phyloP scores from a whole-genome alignment of 352 stramenopile genomes.

The Pythium aquatile region DNA sequence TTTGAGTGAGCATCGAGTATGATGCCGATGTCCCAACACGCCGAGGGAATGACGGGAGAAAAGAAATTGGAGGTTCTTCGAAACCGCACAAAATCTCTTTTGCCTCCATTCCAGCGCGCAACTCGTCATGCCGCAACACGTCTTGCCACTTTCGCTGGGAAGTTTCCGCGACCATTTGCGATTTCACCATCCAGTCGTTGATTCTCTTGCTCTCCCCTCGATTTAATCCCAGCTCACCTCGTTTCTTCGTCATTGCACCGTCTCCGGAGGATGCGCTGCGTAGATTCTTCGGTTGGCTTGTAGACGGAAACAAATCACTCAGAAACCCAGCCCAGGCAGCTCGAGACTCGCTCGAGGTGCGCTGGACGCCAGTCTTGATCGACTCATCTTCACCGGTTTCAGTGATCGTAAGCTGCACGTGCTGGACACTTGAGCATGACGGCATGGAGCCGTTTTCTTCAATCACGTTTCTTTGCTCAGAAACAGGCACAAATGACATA shows the following conservation, averaged over 20 bases:
- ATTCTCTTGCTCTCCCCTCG: slow-evolving; percentile 58
- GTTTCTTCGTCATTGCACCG: slow-evolving; percentile 1
- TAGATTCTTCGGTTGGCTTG: not conserved
- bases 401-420: slow-evolving; percentile 1
- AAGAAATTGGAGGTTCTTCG: slow-evolving; percentile 72
- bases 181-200: slow-evolving; percentile 59
- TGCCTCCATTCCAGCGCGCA: slow-evolving; percentile 64
- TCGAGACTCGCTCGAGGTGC: slow-evolving; percentile 10
- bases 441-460: not conserved
- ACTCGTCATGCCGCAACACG: slow-evolving; percentile 67
- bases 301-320: slow-evolving; percentile 41
- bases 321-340: slow-evolving; percentile 50
- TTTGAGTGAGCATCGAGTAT: slow-evolving; percentile 69
- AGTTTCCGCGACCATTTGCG: slow-evolving; percentile 56
- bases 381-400: not conserved
- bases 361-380: not conserved
- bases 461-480: not conserved
- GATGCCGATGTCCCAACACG: slow-evolving; percentile 51
- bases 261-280: slow-evolving; percentile 2
- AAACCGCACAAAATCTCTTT: slow-evolving; percentile 88
- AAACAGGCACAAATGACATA: slow-evolving; percentile 15
- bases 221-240: slow-evolving; percentile 5
- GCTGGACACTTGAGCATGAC: not conserved
- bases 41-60: slow-evolving; percentile 73
- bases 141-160: slow-evolving; percentile 69